Base-by-base conservation (phyloP, 2,329 filamentous ascomycete species). In the Drechslerella stenobrocha region DNA sequence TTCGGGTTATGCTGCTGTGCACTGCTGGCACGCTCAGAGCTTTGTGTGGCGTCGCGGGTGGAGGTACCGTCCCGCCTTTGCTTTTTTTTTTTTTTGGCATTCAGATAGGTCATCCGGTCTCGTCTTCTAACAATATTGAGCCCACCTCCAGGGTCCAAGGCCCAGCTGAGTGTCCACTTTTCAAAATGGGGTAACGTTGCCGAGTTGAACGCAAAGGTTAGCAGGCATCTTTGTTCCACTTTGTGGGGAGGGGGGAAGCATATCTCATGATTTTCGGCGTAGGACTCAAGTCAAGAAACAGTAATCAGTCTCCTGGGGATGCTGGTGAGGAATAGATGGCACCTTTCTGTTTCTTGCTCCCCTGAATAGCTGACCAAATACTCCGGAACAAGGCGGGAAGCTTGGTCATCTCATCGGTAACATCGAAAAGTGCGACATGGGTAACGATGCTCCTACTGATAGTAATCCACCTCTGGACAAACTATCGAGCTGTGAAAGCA, bases 261-360 rank as follows among this genome's bases (percentile, higher is more conserved):
- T 59, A 28, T 42, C 32, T 30, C 63, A 51, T 52, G 53, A 47
- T 57, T 69, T 52, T 50, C 45, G 57, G 52, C 45, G 22, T 63
- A 96, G 82, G 92, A 97, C 75, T 90, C 90, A 9, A 95, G 89
- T 71, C 93, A 97, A 78, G 93, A 97, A 77, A 97, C 92, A 0
- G 85, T 96, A 18, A 89, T 98, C 59, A 92, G 89, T 1, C 80
- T 97, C 23, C 70, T 96, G 30, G 93, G 93, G 1, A 90, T 97
- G 83, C 81, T 96, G 52, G 81, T 83, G 76, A 75, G 79, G 15
- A n/a, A 42, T 18, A 74, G 35, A 46, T 26, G 40, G 56, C 24
- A 35, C 44, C 47, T 53, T 52, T 44, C 44, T 45, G 22, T 22
- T 60, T 46, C 30, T 24, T 26, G 35, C 35, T 34, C 13, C 9